Evolutionary conservation across 2,329 filamentous ascomycete genomes (phyloP).

Genomic region (Aquanectria penicillioides): DNA sequence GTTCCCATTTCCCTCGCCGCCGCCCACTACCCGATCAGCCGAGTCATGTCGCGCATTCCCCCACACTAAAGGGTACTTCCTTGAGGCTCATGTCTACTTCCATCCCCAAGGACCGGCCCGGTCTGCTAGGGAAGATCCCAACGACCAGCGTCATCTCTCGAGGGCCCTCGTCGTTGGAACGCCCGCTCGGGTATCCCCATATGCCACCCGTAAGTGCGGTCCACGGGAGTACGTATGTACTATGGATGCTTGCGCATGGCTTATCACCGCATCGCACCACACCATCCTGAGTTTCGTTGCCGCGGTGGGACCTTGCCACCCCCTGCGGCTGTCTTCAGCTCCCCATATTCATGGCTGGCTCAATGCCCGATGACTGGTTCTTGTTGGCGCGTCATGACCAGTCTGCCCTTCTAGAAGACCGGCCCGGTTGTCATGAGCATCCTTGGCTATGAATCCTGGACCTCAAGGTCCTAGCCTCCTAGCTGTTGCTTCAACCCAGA

Average conservation of each 20-base stretch:
- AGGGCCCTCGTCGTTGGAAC: not conserved
- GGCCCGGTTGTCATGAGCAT: conserved; percentile 30
- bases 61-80: conserved; percentile 33
- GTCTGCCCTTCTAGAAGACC: conserved; percentile 33
- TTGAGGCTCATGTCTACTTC: conserved; percentile 27
- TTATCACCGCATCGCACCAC: conserved; percentile 40
- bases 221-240: not conserved
- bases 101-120: conserved; percentile 13
- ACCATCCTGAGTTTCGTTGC: conserved; percentile 26
- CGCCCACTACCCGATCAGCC: conserved; percentile 23
- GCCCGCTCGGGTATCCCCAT: not conserved
- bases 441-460: conserved; percentile 3
- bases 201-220: not conserved
- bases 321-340: conserved; percentile 14
- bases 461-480: conserved; percentile 7
- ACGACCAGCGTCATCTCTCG: not conserved
- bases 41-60: conserved; percentile 38
- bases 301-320: conserved; percentile 30
- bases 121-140: not conserved
- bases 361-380: conserved; percentile 7
- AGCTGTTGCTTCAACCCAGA: too few relatives aligned
- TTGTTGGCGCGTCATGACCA: conserved; percentile 26
- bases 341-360: conserved; percentile 25
- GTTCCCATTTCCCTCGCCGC: not conserved
- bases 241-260: conserved; percentile 15